These are phyloP conservation scores for Acrodontium crateriforme DNA, from an alignment of 2,329 filamentous ascomycete species.

Conservation along the genomic window DNA sequence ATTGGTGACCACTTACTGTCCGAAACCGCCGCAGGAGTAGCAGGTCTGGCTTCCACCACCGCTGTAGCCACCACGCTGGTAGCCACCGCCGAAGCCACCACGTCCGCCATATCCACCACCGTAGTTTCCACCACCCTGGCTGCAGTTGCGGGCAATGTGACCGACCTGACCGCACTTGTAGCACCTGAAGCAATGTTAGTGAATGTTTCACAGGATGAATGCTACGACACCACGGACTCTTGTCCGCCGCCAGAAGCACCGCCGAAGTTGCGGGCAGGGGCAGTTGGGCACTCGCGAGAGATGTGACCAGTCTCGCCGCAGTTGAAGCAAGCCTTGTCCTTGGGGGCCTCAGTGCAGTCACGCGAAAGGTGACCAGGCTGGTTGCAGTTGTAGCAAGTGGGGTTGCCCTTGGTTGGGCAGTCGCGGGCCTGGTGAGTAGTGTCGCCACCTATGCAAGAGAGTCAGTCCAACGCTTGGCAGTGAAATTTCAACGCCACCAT, in stretches of 20 bases:
- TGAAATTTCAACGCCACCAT: too few relatives aligned
- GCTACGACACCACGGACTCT: too few relatives aligned
- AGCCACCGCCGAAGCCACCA: slow-evolving; percentile 31
- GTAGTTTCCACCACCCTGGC: slow-evolving; percentile 43
- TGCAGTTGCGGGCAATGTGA: slow-evolving; percentile 89
- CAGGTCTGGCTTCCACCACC: slow-evolving; percentile 60
- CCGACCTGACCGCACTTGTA: slow-evolving; percentile 98
- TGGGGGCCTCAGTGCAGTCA: slow-evolving; percentile 78
- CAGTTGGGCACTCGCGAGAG: slow-evolving; percentile 63
- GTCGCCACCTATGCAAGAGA: slow-evolving; percentile 30
- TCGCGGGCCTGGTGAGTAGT: slow-evolving; percentile 36
- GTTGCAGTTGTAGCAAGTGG: slow-evolving; percentile 31
- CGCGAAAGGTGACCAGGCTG: slow-evolving; percentile 45
- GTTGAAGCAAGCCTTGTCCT: slow-evolving; percentile 51
- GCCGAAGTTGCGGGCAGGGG: slow-evolving; percentile 30
- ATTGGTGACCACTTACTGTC: slow-evolving; percentile 67
- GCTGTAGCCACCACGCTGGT: slow-evolving; percentile 29
- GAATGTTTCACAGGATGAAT: too few relatives aligned
- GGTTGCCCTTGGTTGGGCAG: slow-evolving; percentile 35
- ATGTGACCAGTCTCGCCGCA: slow-evolving; percentile 53
- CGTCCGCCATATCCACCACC: slow-evolving; percentile 34
- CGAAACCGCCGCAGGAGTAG: slow-evolving; percentile 95
- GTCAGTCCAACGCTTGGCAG: slow-evolving; percentile 2
- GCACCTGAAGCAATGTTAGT: slow-evolving; percentile 49
- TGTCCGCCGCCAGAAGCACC: slow-evolving; percentile 31